Base-by-base conservation (phyloP, 208 protist genomes). In the Acanthamoeba castellanii region DNA sequence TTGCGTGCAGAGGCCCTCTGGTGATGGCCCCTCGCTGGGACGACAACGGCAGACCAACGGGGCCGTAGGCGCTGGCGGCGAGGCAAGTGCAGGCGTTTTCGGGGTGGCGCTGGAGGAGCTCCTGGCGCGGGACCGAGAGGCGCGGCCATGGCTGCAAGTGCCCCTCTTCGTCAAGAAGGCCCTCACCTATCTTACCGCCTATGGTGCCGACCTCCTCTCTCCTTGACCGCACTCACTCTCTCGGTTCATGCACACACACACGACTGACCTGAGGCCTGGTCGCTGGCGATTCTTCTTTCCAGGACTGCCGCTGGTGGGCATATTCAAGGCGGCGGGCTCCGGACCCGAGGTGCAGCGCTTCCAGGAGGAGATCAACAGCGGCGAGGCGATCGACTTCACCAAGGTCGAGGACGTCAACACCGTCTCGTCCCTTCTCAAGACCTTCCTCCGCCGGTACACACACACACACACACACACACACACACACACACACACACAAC, bases 381-480 rank as follows among this genome's bases (percentile, higher is more conserved):
- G 81, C 34, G 81, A 7, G 27, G 25, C 45, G 30, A 92, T 92
- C 64, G 64, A 92, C 64, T 74, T 92, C 42, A 55, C 32, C 34
- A 66, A 92, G 32, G 87, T 30, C 37, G 59, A 92, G 34, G 87
- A 92, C 37, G 87, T 92, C 61, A 92, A 92, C 59, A 92, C 87
- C 20, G 87, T 92, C 59, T 66, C 87, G 22, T 59, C 37, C 37
- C 47, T 92, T 2, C 64, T 92, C n/a, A 92, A 92, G 64, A 74
- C 87, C 42, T 92, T 92, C 87, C 64, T 92, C 11, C n/a, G 37
- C 8, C 59, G 59, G 34, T 78, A 42, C 1, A 0, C 37, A 3
- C 37, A 37, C 37, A 37, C 37, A 3, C 37, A 37, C 37, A 37
- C 37, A 37, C 37, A 37, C 37, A 37, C 37, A 3, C 37, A 37